Evolutionary conservation across 1,139 yeast species (phyloP).

Genomic region (Hyphopichia khmerensis): DNA sequence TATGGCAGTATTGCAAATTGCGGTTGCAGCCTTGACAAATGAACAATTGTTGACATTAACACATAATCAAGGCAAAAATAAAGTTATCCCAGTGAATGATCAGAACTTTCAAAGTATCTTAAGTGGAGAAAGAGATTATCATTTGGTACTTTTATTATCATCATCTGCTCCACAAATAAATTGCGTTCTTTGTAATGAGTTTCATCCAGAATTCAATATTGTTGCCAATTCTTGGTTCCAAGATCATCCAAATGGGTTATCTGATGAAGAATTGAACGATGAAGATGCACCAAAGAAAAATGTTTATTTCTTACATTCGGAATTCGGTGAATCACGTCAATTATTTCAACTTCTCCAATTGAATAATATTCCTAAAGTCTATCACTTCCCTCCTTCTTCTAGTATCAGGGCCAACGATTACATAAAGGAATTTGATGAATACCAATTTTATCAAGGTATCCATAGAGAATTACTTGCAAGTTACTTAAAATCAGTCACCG

Average conservation of each 20-base stretch:
- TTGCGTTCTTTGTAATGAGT: constrained; percentile 71
- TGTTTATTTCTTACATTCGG: constrained; percentile 73
- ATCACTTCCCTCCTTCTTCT: constrained; percentile 61
- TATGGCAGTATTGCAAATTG: constrained; percentile 13
- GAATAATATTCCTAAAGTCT: constrained; percentile 78
- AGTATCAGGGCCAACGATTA: constrained; percentile 25
- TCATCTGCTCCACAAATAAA: constrained; percentile 73
- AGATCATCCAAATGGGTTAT: constrained; percentile 37
- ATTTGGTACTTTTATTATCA: constrained; percentile 65
- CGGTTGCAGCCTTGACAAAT: constrained; percentile 28
- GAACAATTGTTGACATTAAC: constrained; percentile 24
- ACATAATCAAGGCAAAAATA: constrained; percentile 17
- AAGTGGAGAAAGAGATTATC: constrained; percentile 69
- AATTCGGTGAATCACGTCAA: constrained; percentile 56
- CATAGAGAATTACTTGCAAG: constrained; percentile 42
- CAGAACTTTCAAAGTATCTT: constrained; percentile 58
- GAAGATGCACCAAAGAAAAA: constrained; percentile 26
- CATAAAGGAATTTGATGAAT: constrained; percentile 37
- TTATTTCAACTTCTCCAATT: constrained; percentile 58
- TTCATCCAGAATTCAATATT: constrained; percentile 62
- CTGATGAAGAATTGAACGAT: constrained; percentile 28
- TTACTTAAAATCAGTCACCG: constrained; percentile 41
- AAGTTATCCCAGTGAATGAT: constrained; percentile 49
- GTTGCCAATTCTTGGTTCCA: constrained; percentile 60
- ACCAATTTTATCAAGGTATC: constrained; percentile 55